Evolutionary conservation across 192 early-diverging fungal genomes (phyloP), one percentile per base, ranked within the genome.

Genomic region (Podila horticola): DNA sequence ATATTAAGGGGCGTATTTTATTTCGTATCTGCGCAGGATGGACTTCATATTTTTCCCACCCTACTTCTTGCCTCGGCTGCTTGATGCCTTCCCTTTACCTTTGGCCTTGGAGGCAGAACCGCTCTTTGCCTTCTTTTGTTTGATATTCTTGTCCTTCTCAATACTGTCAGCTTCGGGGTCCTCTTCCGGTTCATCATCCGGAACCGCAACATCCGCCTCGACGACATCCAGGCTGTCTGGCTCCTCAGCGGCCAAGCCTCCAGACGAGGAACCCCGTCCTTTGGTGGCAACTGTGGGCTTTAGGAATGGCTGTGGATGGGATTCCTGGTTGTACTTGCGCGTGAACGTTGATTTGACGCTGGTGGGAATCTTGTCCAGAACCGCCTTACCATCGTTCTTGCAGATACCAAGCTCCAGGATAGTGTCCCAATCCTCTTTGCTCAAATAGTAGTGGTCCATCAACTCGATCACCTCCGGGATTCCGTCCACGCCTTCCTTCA

Each of bases 371-470:
- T 86, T 81, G 22, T 82, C 84, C 38, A 74, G 36, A 9, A 74
- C 73, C 7, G 63, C 74, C 64, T 89, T 85, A 38, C 83, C 85
- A 34, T 88, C 84, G 64, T 85, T 86, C 22, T 71, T 64, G 4
- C 83, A 86, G 34, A 97, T 58, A 12, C 92, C 91, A 50, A 99
- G 74, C 72, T 97, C 96, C 82, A 94, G 62, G 58, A 99, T 88
- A 0, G 91, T 76, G n/a, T 98, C 97, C 83, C 91, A 92, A 74
- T 96, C 91, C 48, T 99, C 97, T 72, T 91, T 92, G 71, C 83
- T 93, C 61, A 99, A 82, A 65, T 93, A 96, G 83, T 99, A 99
- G 17, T 91, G 89, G 72, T 99, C 97, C 96, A 99, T 96, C 8
- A 88, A 76, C 11, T 92, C 69, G 31, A 98, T 93, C n/a, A 96